These are phyloP conservation scores for Trichoderma afroharzianum DNA, from an alignment of 2,329 filamentous ascomycete genomes.

Conservation along the genomic window DNA sequence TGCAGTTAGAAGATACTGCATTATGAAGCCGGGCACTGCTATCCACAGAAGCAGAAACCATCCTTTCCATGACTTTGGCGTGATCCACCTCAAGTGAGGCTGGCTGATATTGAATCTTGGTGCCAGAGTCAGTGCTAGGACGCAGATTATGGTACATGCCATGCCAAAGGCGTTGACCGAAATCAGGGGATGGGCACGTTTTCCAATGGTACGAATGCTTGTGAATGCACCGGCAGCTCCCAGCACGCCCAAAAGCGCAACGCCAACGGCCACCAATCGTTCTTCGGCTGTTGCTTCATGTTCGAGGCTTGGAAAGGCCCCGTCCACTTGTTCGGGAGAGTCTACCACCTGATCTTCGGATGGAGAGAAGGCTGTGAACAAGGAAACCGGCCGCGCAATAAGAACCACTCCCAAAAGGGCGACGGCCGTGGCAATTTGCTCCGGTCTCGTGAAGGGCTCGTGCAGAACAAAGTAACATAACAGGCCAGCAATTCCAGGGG, in stretches of 20 bases:
- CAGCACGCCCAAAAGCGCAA: constrained; percentile 72
- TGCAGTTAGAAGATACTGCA: constrained; percentile 82
- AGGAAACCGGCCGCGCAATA: constrained; percentile 67
- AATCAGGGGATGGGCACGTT: constrained; percentile 75
- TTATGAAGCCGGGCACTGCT: constrained; percentile 71
- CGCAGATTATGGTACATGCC: constrained; percentile 66
- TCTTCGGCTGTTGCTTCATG: constrained; percentile 55
- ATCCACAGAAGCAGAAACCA: constrained; percentile 67
- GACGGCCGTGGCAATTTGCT: constrained; percentile 71
- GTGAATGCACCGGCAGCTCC: constrained; percentile 73
- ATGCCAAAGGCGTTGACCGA: constrained; percentile 79
- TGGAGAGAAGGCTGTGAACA: constrained; percentile 40
- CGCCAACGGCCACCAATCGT: constrained; percentile 64
- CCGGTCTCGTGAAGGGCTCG: constrained; percentile 73
- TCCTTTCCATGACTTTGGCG: constrained; percentile 44
- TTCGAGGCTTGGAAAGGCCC: constrained; percentile 29
- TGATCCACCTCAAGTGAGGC: constrained; percentile 43
- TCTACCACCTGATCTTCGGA: constrained; percentile 22
- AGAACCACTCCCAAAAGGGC: constrained; percentile 77
- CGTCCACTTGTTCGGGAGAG: not conserved
- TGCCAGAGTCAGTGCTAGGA: constrained; percentile 53
- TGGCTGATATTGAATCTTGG: constrained; percentile 44
- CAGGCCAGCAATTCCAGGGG: constrained; percentile 75
- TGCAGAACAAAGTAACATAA: constrained; percentile 70
- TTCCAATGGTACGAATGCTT: constrained; percentile 74